phyloP scores from a whole-genome alignment of 352 stramenopile genomes.

The Phytophthora sp. region DNA sequence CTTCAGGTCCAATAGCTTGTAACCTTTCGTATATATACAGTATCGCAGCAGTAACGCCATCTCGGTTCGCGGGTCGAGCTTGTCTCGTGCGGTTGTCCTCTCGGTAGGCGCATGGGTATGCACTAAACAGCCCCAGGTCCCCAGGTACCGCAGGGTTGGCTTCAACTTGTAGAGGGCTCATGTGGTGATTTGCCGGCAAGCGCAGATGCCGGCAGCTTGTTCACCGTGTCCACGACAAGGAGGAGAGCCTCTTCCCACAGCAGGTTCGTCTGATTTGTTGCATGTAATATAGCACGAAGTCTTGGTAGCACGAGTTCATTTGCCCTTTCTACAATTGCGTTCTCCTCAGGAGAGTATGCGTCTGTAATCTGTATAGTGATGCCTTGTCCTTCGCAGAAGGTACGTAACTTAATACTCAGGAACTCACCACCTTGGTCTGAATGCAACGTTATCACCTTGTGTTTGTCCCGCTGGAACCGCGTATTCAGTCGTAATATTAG shows the following conservation, averaged over 20 bases:
- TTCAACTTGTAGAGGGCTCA: conserved; percentile 7
- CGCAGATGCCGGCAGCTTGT: conserved; percentile 5
- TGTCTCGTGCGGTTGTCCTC: conserved; percentile 1
- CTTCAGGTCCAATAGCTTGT: conserved; percentile 20
- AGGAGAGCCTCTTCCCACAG: conserved; percentile 26
- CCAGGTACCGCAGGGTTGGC: conserved; percentile 15
- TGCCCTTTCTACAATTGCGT: conserved; percentile 18
- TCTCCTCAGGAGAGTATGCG: conserved; percentile 29
- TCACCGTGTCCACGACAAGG: conserved; percentile 18
- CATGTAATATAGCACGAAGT: conserved; percentile 19
- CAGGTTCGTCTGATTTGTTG: conserved; percentile 14
- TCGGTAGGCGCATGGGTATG: conserved; percentile 12
- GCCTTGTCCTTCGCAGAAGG: conserved; percentile 10
- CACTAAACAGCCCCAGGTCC: conserved; percentile 24
- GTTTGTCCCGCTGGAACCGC: neutral
- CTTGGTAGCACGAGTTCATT: conserved; percentile 7
- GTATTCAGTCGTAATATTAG: conserved; percentile 7
- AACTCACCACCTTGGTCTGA: conserved; percentile 33
- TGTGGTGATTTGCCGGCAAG: conserved; percentile 16
- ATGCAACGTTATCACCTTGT: conserved; percentile 6
- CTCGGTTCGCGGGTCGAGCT: conserved; percentile 18
- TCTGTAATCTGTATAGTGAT: conserved; percentile 21
- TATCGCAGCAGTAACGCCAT: conserved; percentile 14
- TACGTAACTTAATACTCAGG: neutral
- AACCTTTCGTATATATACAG: conserved; percentile 16